These are phyloP conservation scores for Acacia confusa DNA, from an alignment of 306 rosid species.

Conservation along the genomic window DNA sequence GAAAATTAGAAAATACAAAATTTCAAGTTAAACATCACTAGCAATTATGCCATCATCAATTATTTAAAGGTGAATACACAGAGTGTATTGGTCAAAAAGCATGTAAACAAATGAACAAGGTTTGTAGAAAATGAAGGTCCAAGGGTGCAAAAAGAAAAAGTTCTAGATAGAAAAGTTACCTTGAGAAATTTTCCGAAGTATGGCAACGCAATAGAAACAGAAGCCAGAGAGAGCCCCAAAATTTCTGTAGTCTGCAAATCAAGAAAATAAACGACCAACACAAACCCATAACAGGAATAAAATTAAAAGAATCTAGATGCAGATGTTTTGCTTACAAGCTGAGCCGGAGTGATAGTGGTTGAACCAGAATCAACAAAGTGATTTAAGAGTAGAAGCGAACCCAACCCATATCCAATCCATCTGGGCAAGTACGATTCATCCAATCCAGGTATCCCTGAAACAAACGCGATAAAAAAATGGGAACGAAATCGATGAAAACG, in stretches of 20 bases:
- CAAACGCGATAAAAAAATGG: constrained; percentile 12
- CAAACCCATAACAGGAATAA: not conserved
- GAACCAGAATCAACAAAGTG: constrained; percentile 71
- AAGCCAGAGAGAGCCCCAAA: constrained; percentile 83
- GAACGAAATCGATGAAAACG: constrained; percentile 1
- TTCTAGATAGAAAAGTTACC: too few relatives aligned
- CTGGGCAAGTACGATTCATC: constrained; percentile 94
- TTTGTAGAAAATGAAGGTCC: too few relatives aligned
- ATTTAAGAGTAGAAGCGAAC: constrained; percentile 75
- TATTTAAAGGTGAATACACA: not conserved
- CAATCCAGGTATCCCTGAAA: constrained; percentile 84
- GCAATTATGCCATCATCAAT: not conserved
- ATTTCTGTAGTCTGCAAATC: constrained; percentile 65
- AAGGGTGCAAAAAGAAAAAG: too few relatives aligned
- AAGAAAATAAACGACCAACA: constrained; percentile 27
- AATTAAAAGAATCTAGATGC: not conserved
- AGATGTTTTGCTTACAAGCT: constrained; percentile 49
- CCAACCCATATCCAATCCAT: constrained; percentile 95
- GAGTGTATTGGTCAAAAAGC: not conserved
- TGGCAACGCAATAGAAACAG: constrained; percentile 68
- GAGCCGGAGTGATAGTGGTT: constrained; percentile 50
- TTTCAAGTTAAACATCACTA: not conserved
- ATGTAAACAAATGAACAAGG: too few relatives aligned
- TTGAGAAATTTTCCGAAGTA: constrained; percentile 85
- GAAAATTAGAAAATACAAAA: not conserved